phyloP scores from a whole-genome alignment of 768 basidiomycete genomes.

The Rhodotorula babjevae region DNA sequence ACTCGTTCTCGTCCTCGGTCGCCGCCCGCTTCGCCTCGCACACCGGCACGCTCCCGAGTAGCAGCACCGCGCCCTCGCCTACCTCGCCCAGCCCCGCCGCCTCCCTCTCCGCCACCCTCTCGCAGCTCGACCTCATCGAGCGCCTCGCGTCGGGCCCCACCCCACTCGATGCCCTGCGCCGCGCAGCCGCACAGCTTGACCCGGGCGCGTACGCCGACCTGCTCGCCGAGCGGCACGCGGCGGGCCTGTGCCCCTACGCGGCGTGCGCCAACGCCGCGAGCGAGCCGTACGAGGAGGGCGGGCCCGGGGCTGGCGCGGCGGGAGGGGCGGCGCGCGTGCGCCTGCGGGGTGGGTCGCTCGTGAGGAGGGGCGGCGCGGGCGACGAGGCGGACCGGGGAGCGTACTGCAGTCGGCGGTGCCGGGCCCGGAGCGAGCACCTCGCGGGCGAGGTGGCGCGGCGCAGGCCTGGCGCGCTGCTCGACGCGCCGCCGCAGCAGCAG shows the following conservation, averaged over 20 bases:
- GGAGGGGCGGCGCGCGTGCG: neutral
- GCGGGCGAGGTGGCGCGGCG: neutral
- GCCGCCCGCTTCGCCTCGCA: neutral
- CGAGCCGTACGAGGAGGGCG: neutral
- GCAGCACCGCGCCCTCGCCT: neutral
- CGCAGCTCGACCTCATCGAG: conserved; percentile 19
- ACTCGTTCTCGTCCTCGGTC: neutral
- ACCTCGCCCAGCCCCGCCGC: too few relatives aligned
- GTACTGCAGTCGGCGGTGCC: conserved; percentile 7
- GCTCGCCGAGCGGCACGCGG: conserved; percentile 4
- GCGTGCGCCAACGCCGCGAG: neutral
- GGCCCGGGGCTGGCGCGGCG: neutral
- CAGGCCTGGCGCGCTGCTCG: neutral
- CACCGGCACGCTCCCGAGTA: neutral
- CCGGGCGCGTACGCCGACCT: neutral
- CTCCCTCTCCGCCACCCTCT: too few relatives aligned
- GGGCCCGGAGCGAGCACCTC: conserved; percentile 10
- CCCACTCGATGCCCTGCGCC: neutral
- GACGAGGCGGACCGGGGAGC: conserved; percentile 2
- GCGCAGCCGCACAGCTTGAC: neutral
- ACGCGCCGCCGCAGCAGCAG: too few relatives aligned
- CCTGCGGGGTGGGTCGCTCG: neutral
- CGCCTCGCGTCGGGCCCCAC: neutral
- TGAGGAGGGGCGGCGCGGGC: neutral
- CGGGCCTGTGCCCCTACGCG: conserved; percentile 1